Evolutionary conservation across 345 rosid species (phyloP).

Genomic region (Pugionium dolabratum): DNA sequence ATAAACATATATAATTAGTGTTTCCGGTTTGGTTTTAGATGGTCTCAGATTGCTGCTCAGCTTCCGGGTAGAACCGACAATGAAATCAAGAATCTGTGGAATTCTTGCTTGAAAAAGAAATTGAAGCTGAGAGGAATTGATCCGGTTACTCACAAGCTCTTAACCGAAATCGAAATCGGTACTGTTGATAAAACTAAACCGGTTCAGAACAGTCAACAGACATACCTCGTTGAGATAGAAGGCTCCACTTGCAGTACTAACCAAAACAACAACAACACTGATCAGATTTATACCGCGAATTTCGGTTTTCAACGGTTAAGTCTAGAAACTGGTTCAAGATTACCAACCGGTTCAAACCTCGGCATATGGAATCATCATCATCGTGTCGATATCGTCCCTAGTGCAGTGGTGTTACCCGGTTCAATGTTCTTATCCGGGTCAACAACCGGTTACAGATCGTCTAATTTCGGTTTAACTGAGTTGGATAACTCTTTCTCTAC

Average conservation of each 20-base stretch:
- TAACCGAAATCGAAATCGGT: constrained; percentile 57
- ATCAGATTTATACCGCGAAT: constrained; percentile 38
- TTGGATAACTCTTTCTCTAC: not conserved
- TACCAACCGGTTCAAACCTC: constrained; percentile 32
- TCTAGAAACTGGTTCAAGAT: constrained; percentile 37
- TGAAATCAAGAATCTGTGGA: constrained; percentile 67
- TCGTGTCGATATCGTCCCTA: constrained; percentile 33
- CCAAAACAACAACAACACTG: constrained; percentile 34
- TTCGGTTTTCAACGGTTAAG: constrained; percentile 39
- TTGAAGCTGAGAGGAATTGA: constrained; percentile 61
- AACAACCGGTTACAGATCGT: not conserved
- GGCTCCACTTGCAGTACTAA: constrained; percentile 42
- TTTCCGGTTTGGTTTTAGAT: constrained; percentile 35
- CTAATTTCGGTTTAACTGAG: not conserved
- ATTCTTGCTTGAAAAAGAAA: constrained; percentile 63
- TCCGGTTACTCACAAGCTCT: constrained; percentile 61
- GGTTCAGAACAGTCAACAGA: constrained; percentile 38
- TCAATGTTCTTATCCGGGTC: constrained; percentile 42
- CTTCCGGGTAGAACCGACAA: constrained; percentile 74
- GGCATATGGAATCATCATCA: constrained; percentile 42
- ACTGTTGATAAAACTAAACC: constrained; percentile 46
- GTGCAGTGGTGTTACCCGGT: constrained; percentile 41
- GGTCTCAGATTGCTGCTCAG: constrained; percentile 75
- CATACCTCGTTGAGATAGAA: constrained; percentile 46
- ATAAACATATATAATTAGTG: not conserved